These are phyloP conservation scores for Lavandula angustifolia DNA, from an alignment of 257 asterid genomes.

Conservation along the genomic window DNA sequence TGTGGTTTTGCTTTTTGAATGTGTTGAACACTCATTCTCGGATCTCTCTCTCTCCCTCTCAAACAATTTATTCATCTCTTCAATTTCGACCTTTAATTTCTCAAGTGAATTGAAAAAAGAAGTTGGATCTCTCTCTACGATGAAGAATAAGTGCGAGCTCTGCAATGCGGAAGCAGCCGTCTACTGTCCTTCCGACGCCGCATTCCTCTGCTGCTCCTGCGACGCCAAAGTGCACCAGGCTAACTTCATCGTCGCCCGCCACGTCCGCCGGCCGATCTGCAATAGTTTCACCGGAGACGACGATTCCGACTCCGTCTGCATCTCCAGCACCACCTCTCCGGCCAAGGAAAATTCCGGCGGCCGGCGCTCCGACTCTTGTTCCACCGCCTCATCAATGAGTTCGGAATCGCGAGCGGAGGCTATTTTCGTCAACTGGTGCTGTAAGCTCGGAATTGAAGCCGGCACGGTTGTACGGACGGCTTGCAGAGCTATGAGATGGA, in stretches of 20 bases:
- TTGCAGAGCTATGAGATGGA: constrained; percentile 35
- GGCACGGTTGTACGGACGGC: constrained; percentile 38
- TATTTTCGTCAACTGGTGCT: constrained; percentile 52
- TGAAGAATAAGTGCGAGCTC: constrained; percentile 50
- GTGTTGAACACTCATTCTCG: neutral
- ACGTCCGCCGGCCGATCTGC: constrained; percentile 44
- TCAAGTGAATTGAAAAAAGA: too few relatives aligned
- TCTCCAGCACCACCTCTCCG: constrained; percentile 45
- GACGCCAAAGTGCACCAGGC: constrained; percentile 59
- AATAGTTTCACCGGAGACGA: constrained; percentile 24
- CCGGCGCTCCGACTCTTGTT: constrained; percentile 15
- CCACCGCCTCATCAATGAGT: neutral
- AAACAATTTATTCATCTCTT: too few relatives aligned
- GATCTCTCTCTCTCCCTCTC: neutral
- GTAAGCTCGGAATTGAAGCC: constrained; percentile 38
- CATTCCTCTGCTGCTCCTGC: constrained; percentile 58
- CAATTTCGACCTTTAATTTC: too few relatives aligned
- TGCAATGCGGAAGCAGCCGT: constrained; percentile 47
- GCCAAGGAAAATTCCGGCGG: constrained; percentile 29
- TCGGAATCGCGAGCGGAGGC: constrained; percentile 38
- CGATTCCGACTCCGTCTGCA: constrained; percentile 40
- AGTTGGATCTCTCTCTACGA: neutral
- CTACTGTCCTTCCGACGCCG: constrained; percentile 60
- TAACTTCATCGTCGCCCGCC: constrained; percentile 70
- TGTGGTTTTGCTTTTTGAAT: neutral